Percentiles rank a stretch among this genome's conserved stretches.
These are phyloP conservation scores for Aspergillaceae sp. DNA, from an alignment of 2,329 filamentous ascomycete genomes.

Conservation along the genomic window DNA sequence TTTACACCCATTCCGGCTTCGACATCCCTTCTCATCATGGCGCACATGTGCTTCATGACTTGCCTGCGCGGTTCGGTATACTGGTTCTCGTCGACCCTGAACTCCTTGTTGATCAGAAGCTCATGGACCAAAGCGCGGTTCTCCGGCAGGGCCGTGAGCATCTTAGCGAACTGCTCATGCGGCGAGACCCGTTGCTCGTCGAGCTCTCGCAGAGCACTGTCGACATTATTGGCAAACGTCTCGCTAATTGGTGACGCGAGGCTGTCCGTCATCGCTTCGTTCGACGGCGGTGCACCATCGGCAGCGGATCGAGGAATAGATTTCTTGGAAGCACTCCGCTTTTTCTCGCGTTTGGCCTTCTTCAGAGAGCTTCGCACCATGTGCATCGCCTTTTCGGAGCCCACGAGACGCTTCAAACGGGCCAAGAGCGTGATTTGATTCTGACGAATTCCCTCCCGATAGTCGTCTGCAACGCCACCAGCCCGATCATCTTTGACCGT, in stretches of 20 bases:
- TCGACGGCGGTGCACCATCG: constrained; percentile 19
- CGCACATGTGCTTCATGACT: constrained; percentile 52
- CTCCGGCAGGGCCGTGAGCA: constrained; percentile 52
- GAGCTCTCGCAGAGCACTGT: constrained; percentile 25
- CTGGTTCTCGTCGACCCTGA: constrained; percentile 46
- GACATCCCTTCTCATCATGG: constrained; percentile 50
- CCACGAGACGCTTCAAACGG: constrained; percentile 53
- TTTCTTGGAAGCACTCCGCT: constrained; percentile 45
- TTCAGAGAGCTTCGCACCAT: constrained; percentile 54
- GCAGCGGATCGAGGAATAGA: constrained; percentile 50
- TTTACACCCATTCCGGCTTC: constrained; percentile 46
- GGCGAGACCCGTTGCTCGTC: constrained; percentile 28
- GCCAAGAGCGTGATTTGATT: constrained; percentile 57
- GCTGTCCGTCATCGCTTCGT: constrained; percentile 29
- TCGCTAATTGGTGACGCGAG: constrained; percentile 34
- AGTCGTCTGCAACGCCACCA: constrained; percentile 55
- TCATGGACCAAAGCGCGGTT: constrained; percentile 57
- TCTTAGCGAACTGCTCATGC: constrained; percentile 39
- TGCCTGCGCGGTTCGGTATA: constrained; percentile 46
- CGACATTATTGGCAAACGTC: constrained; percentile 31
- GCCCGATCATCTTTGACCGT: constrained; percentile 55
- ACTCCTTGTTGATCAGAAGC: constrained; percentile 56
- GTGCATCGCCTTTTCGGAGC: constrained; percentile 51
- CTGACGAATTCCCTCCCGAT: constrained; percentile 56
- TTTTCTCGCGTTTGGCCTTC: constrained; percentile 48